A percentile compares a stretch with the other conserved stretches of the same genome.
These are phyloP conservation scores for Discostella stelligera DNA, from an alignment of 352 stramenopile genomes.

Conservation along the genomic window DNA sequence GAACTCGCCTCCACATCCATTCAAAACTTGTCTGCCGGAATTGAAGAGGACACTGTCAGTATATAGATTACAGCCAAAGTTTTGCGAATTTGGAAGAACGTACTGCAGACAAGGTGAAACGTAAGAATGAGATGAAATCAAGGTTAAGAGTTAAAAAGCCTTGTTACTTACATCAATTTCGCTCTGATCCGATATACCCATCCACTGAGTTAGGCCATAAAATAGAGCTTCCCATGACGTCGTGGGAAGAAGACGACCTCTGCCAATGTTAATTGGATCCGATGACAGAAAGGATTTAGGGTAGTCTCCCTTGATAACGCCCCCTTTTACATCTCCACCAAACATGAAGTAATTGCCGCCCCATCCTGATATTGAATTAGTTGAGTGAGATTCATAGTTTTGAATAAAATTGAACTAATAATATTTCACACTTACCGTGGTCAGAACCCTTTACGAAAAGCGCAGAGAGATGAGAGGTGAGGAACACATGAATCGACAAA, in stretches of 20 bases:
- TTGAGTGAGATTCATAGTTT: neutral
- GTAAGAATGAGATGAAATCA: neutral
- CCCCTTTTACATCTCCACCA: slow-evolving; percentile 61
- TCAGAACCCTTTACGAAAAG: slow-evolving; percentile 44
- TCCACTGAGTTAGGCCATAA: slow-evolving; percentile 59
- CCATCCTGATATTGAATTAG: slow-evolving; percentile 19
- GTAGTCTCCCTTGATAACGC: slow-evolving; percentile 68
- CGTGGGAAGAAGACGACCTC: slow-evolving; percentile 62
- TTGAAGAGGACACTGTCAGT: slow-evolving; percentile 49
- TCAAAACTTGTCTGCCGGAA: slow-evolving; percentile 28
- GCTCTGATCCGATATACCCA: slow-evolving; percentile 56
- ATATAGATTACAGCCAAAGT: slow-evolving; percentile 51
- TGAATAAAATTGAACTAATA: neutral
- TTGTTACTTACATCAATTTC: slow-evolving; percentile 39
- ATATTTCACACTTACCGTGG: slow-evolving; percentile 32
- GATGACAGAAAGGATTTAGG: slow-evolving; percentile 43
- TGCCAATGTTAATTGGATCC: slow-evolving; percentile 48
- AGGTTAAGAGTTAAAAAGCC: neutral
- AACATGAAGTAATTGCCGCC: slow-evolving; percentile 65
- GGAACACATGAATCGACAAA: neutral
- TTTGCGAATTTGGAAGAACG: slow-evolving; percentile 44
- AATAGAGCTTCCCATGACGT: slow-evolving; percentile 70
- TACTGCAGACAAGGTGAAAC: slow-evolving; percentile 2
- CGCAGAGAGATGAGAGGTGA: neutral
- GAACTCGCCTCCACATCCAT: slow-evolving; percentile 40